Percentiles rank a stretch among this genome's conserved stretches.
Conservation (phyloP, 345 rosid species). For the Sisymbrium irio region DNA sequence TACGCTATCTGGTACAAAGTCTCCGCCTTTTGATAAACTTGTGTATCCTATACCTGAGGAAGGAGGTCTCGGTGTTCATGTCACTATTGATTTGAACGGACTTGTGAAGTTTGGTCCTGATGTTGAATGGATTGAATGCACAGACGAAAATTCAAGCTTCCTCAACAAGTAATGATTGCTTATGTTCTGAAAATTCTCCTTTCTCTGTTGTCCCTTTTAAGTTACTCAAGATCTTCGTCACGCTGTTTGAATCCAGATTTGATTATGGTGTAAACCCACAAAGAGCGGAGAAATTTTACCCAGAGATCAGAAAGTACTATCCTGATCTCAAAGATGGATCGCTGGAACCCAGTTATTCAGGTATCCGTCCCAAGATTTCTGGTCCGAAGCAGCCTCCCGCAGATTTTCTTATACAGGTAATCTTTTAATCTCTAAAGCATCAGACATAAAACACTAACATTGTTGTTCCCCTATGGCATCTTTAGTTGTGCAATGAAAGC, state of each 20-base stretch:
- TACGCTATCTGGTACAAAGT: constrained; percentile 50
- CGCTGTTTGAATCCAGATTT: constrained; percentile 45
- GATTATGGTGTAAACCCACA: constrained; percentile 59
- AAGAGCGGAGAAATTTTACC: constrained; percentile 61
- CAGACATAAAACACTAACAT: neutral
- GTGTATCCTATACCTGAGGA: constrained; percentile 91
- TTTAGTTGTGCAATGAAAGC: constrained; percentile 12
- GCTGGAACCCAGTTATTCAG: constrained; percentile 74
- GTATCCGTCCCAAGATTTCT: constrained; percentile 80
- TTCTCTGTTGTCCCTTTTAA: neutral
- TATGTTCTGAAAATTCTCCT: constrained; percentile 3
- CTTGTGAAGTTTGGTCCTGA: constrained; percentile 92
- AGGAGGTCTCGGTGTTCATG: constrained; percentile 92
- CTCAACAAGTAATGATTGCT: constrained; percentile 56
- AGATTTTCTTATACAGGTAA: constrained; percentile 85
- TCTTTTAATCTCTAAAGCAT: neutral
- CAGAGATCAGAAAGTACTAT: constrained; percentile 75
- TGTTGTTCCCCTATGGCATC: neutral
- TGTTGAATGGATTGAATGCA: constrained; percentile 78
- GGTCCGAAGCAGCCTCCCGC: constrained; percentile 65
- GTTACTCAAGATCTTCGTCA: constrained; percentile 10
- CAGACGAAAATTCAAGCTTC: constrained; percentile 63
- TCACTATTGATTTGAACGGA: constrained; percentile 84
- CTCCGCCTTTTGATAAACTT: constrained; percentile 57
- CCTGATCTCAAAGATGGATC: constrained; percentile 71